Percentiles rank a stretch among this genome's conserved stretches.
Conservation (phyloP, 192 early-diverging fungal genomes). For the Podila horticola region DNA sequence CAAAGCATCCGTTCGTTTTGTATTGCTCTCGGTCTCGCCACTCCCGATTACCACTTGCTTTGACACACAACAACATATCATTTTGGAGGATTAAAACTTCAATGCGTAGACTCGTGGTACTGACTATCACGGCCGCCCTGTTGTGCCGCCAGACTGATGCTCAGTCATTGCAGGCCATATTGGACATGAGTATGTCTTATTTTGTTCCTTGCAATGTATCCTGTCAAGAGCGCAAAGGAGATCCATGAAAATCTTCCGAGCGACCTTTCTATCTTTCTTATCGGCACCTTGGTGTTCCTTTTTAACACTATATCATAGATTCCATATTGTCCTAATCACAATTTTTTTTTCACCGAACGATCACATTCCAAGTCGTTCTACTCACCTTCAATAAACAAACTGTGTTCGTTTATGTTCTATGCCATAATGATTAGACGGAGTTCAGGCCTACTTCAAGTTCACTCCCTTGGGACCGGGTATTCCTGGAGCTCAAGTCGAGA, state of each 20-base stretch:
- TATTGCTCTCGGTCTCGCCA: no score
- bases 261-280: no score
- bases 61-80: no score
- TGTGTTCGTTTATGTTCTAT: background rate
- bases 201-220: background rate
- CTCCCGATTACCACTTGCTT: no score
- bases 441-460: background rate
- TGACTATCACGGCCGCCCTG: background rate
- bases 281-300: no score
- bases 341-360: background rate
- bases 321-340: no score
- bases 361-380: background rate
- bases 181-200: background rate
- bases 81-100: no score
- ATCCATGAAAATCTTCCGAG: no score
- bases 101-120: no score
- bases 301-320: no score
- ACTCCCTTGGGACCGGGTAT: background rate
- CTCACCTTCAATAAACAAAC: no score
- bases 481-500: background rate
- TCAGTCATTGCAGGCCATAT: background rate
- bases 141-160: background rate
- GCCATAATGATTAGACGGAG: background rate
- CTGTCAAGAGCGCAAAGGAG: background rate
- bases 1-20: no score